A percentile compares a stretch with the other conserved stretches of the same genome.
Evolutionary conservation across 2,329 filamentous ascomycete species (phyloP).

Genomic region (Colletotrichum godetiae): DNA sequence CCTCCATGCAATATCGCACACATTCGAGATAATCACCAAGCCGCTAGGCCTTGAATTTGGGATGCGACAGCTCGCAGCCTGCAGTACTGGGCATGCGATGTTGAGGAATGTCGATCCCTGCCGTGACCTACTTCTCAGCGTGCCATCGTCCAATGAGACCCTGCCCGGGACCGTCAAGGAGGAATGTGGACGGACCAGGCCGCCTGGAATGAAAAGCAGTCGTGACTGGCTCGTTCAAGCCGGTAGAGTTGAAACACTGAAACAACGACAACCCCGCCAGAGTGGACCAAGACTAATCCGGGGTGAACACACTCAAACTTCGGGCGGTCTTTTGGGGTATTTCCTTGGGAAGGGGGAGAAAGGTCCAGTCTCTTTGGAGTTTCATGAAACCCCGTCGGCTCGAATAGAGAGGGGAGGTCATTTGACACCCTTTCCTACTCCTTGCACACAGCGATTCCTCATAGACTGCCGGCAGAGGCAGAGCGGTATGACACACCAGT

Average conservation of each 20-base stretch:
- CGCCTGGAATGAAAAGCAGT: conserved; percentile 12
- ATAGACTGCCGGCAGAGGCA: not conserved
- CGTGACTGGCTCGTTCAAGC: conserved; percentile 24
- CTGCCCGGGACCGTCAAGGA: not conserved
- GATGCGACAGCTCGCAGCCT: not conserved
- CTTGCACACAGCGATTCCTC: not conserved
- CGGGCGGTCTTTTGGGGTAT: conserved; percentile 18
- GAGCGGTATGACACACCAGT: conserved; percentile 1
- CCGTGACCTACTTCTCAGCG: not conserved
- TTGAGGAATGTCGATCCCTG: not conserved
- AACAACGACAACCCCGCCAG: conserved; percentile 30
- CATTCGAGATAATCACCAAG: not conserved
- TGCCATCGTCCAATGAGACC: conserved; percentile 6
- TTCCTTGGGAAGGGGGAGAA: not conserved
- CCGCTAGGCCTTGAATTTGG: not conserved
- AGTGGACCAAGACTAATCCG: conserved; percentile 25
- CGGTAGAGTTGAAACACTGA: conserved; percentile 36
- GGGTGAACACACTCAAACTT: conserved; percentile 24
- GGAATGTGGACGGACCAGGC: not conserved
- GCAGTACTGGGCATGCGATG: not conserved
- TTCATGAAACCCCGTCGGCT: conserved; percentile 15
- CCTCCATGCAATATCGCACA: not conserved
- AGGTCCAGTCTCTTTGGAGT: conserved; percentile 9
- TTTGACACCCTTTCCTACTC: not conserved
- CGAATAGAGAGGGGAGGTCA: not conserved